Conservation (phyloP, 345 rosid genomes). For the Dipteronia dyeriana region DNA sequence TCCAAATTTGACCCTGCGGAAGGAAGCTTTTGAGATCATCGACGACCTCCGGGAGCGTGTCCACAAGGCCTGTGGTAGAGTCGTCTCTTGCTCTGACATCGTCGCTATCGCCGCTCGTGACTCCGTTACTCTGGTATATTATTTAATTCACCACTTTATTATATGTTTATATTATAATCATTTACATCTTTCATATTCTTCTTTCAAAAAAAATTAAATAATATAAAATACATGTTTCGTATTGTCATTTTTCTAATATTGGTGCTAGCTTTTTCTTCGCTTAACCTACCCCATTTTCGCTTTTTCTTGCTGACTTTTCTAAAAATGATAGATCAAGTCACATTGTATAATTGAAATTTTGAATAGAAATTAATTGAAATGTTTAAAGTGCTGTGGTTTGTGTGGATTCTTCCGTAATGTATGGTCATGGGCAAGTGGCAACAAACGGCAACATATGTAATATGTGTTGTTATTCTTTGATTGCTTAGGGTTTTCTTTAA, state of each 20-base stretch:
- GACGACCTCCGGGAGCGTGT: constrained; percentile 42
- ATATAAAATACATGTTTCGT: too few relatives aligned
- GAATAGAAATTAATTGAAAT: too few relatives aligned
- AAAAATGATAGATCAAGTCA: background rate
- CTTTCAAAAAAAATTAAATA: too few relatives aligned
- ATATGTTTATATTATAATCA: background rate
- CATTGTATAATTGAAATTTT: background rate
- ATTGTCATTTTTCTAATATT: too few relatives aligned
- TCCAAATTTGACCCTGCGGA: constrained; percentile 56
- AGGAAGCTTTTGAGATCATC: constrained; percentile 45
- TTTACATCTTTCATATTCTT: too few relatives aligned
- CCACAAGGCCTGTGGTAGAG: constrained; percentile 47
- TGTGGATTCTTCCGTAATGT: too few relatives aligned
- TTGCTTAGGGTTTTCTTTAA: too few relatives aligned
- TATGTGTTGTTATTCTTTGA: too few relatives aligned
- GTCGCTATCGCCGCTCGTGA: constrained; percentile 64
- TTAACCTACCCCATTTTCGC: background rate
- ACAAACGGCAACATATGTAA: too few relatives aligned
- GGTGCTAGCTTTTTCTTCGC: background rate
- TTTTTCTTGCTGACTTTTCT: background rate
- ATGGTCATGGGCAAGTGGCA: too few relatives aligned
- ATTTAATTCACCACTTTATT: background rate
- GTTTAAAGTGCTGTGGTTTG: too few relatives aligned
- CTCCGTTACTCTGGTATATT: constrained; percentile 53
- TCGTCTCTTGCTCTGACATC: constrained; percentile 62